phyloP scores from a whole-genome alignment of 2,329 filamentous ascomycete species.

The Apiospora marii region DNA sequence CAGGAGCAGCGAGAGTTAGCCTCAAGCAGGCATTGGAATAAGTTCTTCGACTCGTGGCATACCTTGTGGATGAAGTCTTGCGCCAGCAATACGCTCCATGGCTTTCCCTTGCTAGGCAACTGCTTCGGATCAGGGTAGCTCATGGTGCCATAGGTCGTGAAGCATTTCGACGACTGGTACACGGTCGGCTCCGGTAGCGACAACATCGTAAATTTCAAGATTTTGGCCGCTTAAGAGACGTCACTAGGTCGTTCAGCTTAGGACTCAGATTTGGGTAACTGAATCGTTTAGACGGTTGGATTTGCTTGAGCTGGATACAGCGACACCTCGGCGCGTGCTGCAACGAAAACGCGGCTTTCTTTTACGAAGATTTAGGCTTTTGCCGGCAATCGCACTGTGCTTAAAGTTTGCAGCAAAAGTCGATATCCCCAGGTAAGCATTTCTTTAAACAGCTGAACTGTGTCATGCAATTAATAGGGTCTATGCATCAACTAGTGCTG shows the following conservation, averaged over 20 bases:
- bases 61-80: constrained; percentile 76
- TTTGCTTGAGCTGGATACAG: background rate
- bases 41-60: constrained; percentile 27
- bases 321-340: constrained; percentile 20
- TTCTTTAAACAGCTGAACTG: constrained; percentile 18
- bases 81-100: constrained; percentile 73
- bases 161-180: constrained; percentile 72
- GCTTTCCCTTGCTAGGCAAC: constrained; percentile 75
- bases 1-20: background rate
- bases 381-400: background rate
- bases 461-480: constrained; percentile 9
- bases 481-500: constrained; percentile 22
- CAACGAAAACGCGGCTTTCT: background rate
- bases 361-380: background rate
- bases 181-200: constrained; percentile 53
- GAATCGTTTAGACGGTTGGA: background rate
- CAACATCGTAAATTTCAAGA: constrained; percentile 50
- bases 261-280: background rate
- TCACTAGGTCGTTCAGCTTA: background rate
- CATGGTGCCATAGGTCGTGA: constrained; percentile 74
- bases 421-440: background rate
- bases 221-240: background rate
- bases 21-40: background rate
- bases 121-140: constrained; percentile 75
- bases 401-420: background rate